A percentile compares a stretch with the other conserved stretches of the same genome.
phyloP scores from a whole-genome alignment of 805 yeast species.

The Candida rishiriensis region DNA sequence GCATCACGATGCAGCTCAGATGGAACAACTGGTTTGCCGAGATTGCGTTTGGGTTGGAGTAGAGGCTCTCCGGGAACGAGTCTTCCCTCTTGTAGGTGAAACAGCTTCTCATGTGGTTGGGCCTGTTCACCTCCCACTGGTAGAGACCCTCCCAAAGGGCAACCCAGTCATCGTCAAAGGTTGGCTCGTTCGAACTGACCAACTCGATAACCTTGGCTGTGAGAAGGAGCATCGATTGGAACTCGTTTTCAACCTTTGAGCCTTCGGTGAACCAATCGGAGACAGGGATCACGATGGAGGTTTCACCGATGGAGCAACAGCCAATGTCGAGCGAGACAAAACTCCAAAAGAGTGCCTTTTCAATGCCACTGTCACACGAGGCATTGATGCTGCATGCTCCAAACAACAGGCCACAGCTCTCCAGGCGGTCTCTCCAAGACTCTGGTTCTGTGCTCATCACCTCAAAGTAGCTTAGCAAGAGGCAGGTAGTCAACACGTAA shows the following conservation, averaged over 20 bases:
- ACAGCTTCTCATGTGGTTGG: constrained; percentile 32
- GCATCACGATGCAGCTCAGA: constrained; percentile 34
- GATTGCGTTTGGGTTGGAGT: constrained; percentile 34
- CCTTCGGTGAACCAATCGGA: constrained; percentile 12
- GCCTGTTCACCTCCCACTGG: constrained; percentile 35
- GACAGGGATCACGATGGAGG: constrained; percentile 8
- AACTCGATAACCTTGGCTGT: constrained; percentile 33
- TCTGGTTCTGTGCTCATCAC: constrained; percentile 36
- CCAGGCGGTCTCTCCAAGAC: constrained; percentile 36
- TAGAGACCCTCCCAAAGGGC: constrained; percentile 35
- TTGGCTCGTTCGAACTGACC: constrained; percentile 21
- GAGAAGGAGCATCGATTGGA: constrained; percentile 17
- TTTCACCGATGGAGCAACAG: constrained; percentile 28
- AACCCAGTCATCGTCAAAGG: constrained; percentile 37
- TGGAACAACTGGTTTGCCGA: constrained; percentile 36
- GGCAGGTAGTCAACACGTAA: constrained; percentile 33
- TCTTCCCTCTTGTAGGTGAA: constrained; percentile 22
- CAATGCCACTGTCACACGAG: constrained; percentile 29
- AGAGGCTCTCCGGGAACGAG: constrained; percentile 36
- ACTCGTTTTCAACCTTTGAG: constrained; percentile 5
- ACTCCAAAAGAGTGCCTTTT: constrained; percentile 40
- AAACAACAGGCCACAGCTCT: constrained; percentile 36
- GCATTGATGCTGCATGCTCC: constrained; percentile 36
- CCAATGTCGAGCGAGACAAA: constrained; percentile 39
- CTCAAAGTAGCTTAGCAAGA: constrained; percentile 39